Evolutionary conservation across 2,329 filamentous ascomycete genomes (phyloP), one percentile per base, ranked within the genome.

Genomic region (Alternaria ethzedia): DNA sequence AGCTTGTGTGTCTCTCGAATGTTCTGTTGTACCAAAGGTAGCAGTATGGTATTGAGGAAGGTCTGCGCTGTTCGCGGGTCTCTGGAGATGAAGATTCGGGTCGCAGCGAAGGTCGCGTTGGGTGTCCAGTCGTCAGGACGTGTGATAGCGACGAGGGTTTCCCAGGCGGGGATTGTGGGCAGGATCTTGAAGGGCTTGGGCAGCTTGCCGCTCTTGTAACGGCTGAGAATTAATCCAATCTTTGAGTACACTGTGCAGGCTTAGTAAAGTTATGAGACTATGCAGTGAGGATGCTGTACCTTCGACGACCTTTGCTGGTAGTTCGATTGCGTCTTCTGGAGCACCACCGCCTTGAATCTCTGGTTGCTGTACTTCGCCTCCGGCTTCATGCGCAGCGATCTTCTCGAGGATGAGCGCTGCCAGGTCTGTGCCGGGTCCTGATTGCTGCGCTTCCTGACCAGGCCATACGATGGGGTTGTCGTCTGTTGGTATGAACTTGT

Each of bases 171-270:
- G 13, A 98, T 88, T 1, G 94, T 94, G 3, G 96, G 96, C 9
- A 99, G 87, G 68, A 98, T 94, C 82, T 98, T 98, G 86, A 99
- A 97, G 0, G 95, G 95, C 81, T 99, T 99, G 20, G 96, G 96
- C 30, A 99, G 86, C 70, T 95, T 95, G n/a, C 96, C 96, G 13
- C 92, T 95, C 82, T 97, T 97, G 84, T 97, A 98, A 68, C 95
- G 89, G 25, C 93, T 94, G 63, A 99, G 86, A 64, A 98, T 91
- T 70, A 94, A 85, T 64, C 94, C 95, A 71, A 97, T 90, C 89
- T 97, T 96, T 65, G 91, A 91, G 80, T 96, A 98, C 15, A 97
- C 95, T 74, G 49, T 49, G 17, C 10, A 36, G 4, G 28, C 32
- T 74, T 66, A 74, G 71, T 23, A 50, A 4, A 17, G 12, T 12